Evolutionary conservation across 805 yeast species (phyloP).

Genomic region (Millerozyma miso): DNA sequence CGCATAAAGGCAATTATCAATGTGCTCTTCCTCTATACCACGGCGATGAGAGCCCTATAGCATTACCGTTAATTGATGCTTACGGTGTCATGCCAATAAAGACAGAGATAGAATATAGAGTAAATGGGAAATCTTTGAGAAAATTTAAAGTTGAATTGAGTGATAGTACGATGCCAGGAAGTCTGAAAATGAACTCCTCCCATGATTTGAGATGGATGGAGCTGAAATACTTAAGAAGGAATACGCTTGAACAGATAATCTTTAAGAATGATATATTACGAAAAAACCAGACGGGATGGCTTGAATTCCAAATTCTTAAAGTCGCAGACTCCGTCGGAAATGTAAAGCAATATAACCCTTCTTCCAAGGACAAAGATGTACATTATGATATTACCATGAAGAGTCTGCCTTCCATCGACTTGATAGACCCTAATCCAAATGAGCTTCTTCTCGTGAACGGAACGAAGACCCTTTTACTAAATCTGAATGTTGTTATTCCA

Average conservation of each 20-base stretch:
- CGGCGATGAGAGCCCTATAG: constrained; percentile 37
- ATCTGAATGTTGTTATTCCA: constrained; percentile 11
- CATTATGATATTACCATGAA: constrained; percentile 23
- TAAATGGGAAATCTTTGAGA: constrained; percentile 21
- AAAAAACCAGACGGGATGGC: constrained; percentile 14
- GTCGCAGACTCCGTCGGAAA: constrained; percentile 33
- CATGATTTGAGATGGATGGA: constrained; percentile 28
- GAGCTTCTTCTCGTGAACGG: constrained; percentile 21
- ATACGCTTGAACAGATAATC: constrained; percentile 32
- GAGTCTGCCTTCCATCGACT: constrained; percentile 14
- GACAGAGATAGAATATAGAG: constrained; percentile 20
- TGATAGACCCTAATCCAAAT: constrained; percentile 17
- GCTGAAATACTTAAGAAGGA: constrained; percentile 22
- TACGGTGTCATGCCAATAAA: constrained; percentile 72
- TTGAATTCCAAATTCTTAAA: constrained; percentile 32
- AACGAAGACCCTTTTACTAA: constrained; percentile 9
- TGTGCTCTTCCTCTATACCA: constrained; percentile 43
- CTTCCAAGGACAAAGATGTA: constrained; percentile 33
- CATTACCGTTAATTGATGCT: constrained; percentile 47
- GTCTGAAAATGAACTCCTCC: constrained; percentile 6
- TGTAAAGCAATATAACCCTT: constrained; percentile 29
- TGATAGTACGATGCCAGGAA: not conserved
- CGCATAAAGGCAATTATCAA: constrained; percentile 31
- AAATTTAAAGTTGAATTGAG: constrained; percentile 21
- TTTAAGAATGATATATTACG: constrained; percentile 23